These are phyloP conservation scores for Tetradesmus lagerheimii DNA, from an alignment of 139 green algal species.

Conservation along the genomic window DNA sequence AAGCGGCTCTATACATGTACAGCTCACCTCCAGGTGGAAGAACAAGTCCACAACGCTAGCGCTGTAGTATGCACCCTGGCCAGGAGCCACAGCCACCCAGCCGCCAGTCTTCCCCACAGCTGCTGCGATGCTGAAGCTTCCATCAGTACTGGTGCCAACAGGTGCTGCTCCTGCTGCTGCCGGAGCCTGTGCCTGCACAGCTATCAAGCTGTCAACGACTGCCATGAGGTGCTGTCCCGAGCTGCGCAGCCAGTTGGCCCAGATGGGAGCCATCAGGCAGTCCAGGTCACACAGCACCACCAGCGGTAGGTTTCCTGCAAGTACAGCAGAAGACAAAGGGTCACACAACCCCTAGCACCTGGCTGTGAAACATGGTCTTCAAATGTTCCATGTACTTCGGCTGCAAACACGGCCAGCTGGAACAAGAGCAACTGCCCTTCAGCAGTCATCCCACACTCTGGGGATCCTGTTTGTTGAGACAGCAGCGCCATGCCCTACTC, in stretches of 20 bases:
- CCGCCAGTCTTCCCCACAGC: not conserved
- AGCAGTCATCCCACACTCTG: no score
- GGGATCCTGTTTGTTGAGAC: no score
- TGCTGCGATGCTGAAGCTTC: not conserved
- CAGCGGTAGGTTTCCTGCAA: not conserved
- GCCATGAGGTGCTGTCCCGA: not conserved
- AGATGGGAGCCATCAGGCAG: not conserved
- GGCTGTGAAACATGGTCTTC: no score
- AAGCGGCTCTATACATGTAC: no score
- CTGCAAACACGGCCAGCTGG: no score
- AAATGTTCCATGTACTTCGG: no score
- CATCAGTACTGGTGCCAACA: not conserved
- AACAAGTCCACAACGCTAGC: not conserved
- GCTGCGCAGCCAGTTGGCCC: not conserved
- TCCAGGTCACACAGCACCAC: not conserved
- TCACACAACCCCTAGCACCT: no score
- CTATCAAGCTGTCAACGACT: not conserved
- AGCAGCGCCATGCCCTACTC: no score
- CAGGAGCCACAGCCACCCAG: not conserved
- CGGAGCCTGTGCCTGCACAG: not conserved
- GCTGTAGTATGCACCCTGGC: not conserved
- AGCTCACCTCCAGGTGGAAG: not conserved
- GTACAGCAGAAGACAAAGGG: not conserved
- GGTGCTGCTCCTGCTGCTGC: not conserved
- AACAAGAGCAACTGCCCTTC: no score